Evolutionary conservation across 1,284 basidiomycete species (phyloP).

Genomic region (Apiotrichum mycotoxinovorans): DNA sequence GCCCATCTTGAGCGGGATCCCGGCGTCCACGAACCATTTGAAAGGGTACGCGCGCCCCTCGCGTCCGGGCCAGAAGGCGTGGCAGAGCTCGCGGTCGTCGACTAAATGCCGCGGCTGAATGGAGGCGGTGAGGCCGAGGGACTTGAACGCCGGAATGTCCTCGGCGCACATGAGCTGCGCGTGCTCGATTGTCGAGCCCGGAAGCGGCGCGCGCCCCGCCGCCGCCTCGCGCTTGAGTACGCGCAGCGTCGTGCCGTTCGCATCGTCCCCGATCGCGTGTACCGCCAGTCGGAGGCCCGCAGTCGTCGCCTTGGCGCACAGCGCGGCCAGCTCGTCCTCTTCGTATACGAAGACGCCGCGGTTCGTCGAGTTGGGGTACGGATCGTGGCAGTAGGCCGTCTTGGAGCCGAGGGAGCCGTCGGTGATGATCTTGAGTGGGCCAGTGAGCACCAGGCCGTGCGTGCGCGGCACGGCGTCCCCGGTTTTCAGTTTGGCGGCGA

Average conservation of each 20-base stretch:
- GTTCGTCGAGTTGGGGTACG: slow-evolving; percentile 31
- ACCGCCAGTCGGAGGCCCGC: slow-evolving; percentile 34
- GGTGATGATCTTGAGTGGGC: slow-evolving; percentile 40
- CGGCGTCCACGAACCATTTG: slow-evolving; percentile 30
- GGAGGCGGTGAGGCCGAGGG: slow-evolving; percentile 36
- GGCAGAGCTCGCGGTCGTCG: slow-evolving; percentile 38
- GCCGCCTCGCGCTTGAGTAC: slow-evolving; percentile 18
- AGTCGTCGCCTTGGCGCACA: slow-evolving; percentile 23
- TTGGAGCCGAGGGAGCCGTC: slow-evolving; percentile 22
- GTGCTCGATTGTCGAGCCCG: slow-evolving; percentile 41
- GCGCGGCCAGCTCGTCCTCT: slow-evolving; percentile 22
- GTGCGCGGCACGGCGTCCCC: slow-evolving; percentile 33
- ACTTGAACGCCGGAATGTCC: slow-evolving; percentile 33
- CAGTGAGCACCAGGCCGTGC: slow-evolving; percentile 30
- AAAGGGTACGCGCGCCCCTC: slow-evolving; percentile 38
- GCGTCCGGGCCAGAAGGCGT: slow-evolving; percentile 38
- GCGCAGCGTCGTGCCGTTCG: slow-evolving; percentile 32
- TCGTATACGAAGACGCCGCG: slow-evolving; percentile 24
- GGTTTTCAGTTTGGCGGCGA: slow-evolving; percentile 25
- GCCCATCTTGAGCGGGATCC: slow-evolving; percentile 35
- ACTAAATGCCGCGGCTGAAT: slow-evolving; percentile 44
- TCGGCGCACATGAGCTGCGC: slow-evolving; percentile 31
- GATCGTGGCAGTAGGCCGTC: slow-evolving; percentile 41
- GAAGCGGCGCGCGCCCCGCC: slow-evolving; percentile 15
- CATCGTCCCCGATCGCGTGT: slow-evolving; percentile 44